A percentile compares a stretch with the other conserved stretches of the same genome.
Conservation (phyloP, 2,329 filamentous ascomycete genomes). For the Fusarium torreyae region DNA sequence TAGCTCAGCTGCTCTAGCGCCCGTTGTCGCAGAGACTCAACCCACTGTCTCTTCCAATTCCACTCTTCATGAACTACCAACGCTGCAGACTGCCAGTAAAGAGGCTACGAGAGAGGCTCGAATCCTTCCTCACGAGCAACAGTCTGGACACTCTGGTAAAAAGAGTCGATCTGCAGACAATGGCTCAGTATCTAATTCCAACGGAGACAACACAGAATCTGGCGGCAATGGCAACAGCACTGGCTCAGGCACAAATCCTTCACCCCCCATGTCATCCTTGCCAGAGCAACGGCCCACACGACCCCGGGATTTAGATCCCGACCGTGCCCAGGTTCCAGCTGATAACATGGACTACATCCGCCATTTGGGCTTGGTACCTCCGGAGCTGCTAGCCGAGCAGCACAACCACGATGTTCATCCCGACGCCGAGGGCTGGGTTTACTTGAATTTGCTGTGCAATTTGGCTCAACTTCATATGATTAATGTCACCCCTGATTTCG, state of each 20-base stretch:
- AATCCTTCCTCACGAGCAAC: slow-evolving; percentile 58
- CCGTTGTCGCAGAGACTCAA: slow-evolving; percentile 50
- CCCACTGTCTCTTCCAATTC: slow-evolving; percentile 33
- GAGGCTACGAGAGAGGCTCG: slow-evolving; percentile 64
- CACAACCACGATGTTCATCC: slow-evolving; percentile 66
- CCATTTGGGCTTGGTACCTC: slow-evolving; percentile 77
- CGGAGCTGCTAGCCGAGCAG: slow-evolving; percentile 65
- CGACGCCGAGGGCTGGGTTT: slow-evolving; percentile 83
- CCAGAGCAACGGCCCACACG: slow-evolving; percentile 84
- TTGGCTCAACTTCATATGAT: slow-evolving; percentile 89
- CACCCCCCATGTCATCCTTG: slow-evolving; percentile 57
- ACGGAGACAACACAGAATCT: slow-evolving; percentile 64
- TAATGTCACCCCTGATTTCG: slow-evolving; percentile 84
- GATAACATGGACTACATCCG: slow-evolving; percentile 87
- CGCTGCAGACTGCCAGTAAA: slow-evolving; percentile 14
- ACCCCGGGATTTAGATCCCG: slow-evolving; percentile 82
- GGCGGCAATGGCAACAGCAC: slow-evolving; percentile 57
- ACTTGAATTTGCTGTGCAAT: slow-evolving; percentile 83
- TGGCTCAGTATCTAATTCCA: slow-evolving; percentile 62
- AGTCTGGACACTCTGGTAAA: slow-evolving; percentile 52
- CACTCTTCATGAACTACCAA: slow-evolving; percentile 56
- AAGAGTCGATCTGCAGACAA: slow-evolving; percentile 62
- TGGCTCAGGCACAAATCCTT: slow-evolving; percentile 56
- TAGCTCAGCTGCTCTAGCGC: slow-evolving; percentile 23
- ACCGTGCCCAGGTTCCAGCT: slow-evolving; percentile 79